Conservation (phyloP, 805 yeast species). For the Maudiozyma serrabonitensis region DNA sequence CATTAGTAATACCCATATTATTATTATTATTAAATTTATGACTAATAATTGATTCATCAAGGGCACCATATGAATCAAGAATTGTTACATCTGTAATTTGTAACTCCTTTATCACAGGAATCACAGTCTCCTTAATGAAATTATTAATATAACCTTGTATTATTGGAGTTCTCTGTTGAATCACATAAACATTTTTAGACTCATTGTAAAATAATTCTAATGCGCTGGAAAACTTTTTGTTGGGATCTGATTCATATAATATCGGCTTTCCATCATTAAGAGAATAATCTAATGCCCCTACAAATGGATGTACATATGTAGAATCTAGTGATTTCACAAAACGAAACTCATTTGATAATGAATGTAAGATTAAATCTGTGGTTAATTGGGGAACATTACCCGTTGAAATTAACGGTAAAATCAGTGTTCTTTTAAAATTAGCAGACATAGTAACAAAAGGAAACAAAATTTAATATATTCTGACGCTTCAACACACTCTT, state of each 20-base stretch:
- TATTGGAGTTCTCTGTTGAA: constrained; percentile 80
- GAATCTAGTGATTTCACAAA: constrained; percentile 52
- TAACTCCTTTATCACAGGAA: constrained; percentile 37
- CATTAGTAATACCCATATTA: neutral
- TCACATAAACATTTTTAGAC: constrained; percentile 37
- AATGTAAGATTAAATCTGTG: constrained; percentile 59
- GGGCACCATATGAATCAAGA: constrained; percentile 63
- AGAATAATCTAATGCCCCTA: constrained; percentile 60
- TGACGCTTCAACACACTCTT: too few relatives aligned
- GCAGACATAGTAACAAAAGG: neutral
- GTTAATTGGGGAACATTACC: constrained; percentile 88
- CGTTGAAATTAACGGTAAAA: constrained; percentile 73
- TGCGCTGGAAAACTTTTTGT: constrained; percentile 40
- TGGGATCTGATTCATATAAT: constrained; percentile 7
- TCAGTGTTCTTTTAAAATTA: neutral
- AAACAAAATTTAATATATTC: too few relatives aligned
- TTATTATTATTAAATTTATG: constrained; percentile 1
- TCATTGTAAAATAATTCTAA: constrained; percentile 52
- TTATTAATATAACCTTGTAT: constrained; percentile 49
- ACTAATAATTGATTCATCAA: constrained; percentile 14
- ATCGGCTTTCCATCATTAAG: constrained; percentile 9
- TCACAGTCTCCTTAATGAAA: constrained; percentile 43
- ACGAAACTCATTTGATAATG: constrained; percentile 29
- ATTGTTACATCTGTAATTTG: constrained; percentile 41
- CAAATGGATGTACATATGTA: constrained; percentile 64